Evolutionary conservation across 352 stramenopile genomes (phyloP).

Genomic region (Phytophthora citrophthora): DNA sequence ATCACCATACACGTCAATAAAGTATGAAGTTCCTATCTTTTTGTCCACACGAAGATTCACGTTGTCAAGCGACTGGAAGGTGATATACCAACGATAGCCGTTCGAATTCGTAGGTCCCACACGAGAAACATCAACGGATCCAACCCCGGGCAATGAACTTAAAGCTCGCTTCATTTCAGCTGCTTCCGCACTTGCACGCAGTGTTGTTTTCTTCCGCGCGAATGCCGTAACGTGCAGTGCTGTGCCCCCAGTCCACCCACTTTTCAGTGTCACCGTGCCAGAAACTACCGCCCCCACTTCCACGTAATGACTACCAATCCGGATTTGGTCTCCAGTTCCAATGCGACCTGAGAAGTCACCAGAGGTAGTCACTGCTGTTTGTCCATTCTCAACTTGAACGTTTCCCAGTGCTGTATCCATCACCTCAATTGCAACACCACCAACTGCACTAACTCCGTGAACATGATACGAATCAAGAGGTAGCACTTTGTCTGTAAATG

Average conservation of each 20-base stretch:
- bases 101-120: slow-evolving; percentile 60
- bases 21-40: slow-evolving; percentile 35
- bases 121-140: slow-evolving; percentile 61
- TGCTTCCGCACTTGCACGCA: slow-evolving; percentile 60
- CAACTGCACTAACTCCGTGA: not conserved
- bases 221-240: slow-evolving; percentile 65
- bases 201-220: slow-evolving; percentile 68
- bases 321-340: slow-evolving; percentile 53
- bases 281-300: slow-evolving; percentile 40
- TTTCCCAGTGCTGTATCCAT: slow-evolving; percentile 74
- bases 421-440: slow-evolving; percentile 1
- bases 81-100: slow-evolving; percentile 72
- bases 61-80: slow-evolving; percentile 68
- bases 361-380: slow-evolving; percentile 42
- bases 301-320: slow-evolving; percentile 62
- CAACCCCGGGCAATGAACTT: slow-evolving; percentile 54
- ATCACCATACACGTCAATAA: slow-evolving; percentile 51
- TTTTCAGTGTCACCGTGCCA: slow-evolving; percentile 44
- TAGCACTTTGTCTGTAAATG: slow-evolving; percentile 72
- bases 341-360: slow-evolving; percentile 50
- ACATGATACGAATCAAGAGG: slow-evolving; percentile 78
- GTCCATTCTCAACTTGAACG: slow-evolving; percentile 53
- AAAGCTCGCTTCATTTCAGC: slow-evolving; percentile 54
- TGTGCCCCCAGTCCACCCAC: slow-evolving; percentile 49
- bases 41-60: slow-evolving; percentile 63